Base-by-base conservation (phyloP, 1,284 basidiomycete genomes). In the Naganishia sp. region DNA sequence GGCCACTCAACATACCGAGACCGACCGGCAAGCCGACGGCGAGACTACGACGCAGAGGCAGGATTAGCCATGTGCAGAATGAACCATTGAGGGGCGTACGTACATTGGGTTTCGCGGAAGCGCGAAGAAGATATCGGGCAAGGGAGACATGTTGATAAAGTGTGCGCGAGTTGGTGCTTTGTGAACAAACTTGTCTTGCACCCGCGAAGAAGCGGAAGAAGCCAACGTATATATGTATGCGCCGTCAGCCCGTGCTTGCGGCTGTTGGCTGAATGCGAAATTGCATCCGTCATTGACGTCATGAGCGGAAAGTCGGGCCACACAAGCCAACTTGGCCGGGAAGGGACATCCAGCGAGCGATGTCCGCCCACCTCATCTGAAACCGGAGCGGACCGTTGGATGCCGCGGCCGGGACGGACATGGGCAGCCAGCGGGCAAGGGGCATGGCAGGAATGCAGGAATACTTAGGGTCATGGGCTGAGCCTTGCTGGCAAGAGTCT, bases 1-100 rank as follows among this genome's bases (percentile, higher is more conserved):
- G 80, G 3, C 86, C 86, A 67, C 84, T 85, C 18, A 85, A 73
- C 44, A 84, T 78, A 46, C 87, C 87, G 1, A 86, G 77, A 31
- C 81, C 81, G 16, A 89, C 77, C 16, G 87, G 88, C 10, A 88
- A 78, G 13, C 86, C 87, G 18, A 88, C 81, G 59, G 69, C 10
- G 33, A 23, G 43, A 18, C 28, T 50, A 36, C 18, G 21, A 1
- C 39, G 46, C 42, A 11, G 36, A 23, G 28, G 39, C 15, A 28
- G 49, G 43, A 36, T 31, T 46, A 55, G 39, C 43, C 39, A 39
- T 31, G 50, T n/a, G 21, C 11, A 6, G 42, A 9, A 21, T 43
- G 10, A 23, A 55, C 4, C 5, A 18, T 13, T 33, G 6, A 9
- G 9, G 15, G 11, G 3, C n/a, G 18, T 15, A 31, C 55, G 28